Evolutionary conservation across 805 yeast genomes (phyloP), one percentile per base, ranked within the genome.

Genomic region (Cyberlindnera xylosilytica): DNA sequence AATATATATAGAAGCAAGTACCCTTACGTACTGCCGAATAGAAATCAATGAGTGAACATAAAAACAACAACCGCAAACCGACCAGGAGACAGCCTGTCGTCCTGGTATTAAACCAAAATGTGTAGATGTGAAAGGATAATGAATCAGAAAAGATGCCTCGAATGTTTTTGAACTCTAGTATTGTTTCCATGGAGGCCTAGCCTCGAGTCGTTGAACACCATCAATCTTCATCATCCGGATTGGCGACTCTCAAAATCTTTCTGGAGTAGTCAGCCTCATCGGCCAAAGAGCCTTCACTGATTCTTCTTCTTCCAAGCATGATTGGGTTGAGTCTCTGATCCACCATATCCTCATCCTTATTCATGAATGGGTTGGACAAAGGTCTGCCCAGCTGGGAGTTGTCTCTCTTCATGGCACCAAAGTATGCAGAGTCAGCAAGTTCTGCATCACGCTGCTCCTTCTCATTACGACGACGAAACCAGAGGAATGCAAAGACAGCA

Each of bases 261-360:
- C 89, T 72, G 38, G 86, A 74, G 64, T 83, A 86, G 61, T 87
- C 93, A 4, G 87, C 79, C 48, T 85, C 95, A 61, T 88, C 95
- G 10, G 95, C 90, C 41, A 90, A 69, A 3, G 91, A 81, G 4
- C 96, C 96, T 55, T 86, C 91, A 54, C 89, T 80, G 47, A 87
- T 72, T 50, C 96, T 71, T 57, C 95, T 79, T 58, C 90, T 78
- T 29, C 95, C 96, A 62, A 85, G 68, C 83, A 85, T 79, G 34
- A 78, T 74, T 1, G 89, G 88, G 60, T 83, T 82, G 48, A 83
- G 64, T 44, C 89, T 70, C 37, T 84, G 88, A 61, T 79, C 90
- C 34, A 73, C 62, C 53, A 56, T 53, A 19, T 62, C 72, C 51
- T 78, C 83, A n/a, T 73, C 70, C 1, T 81, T 79, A 19, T 77